phyloP scores from a whole-genome alignment of 2,329 filamentous ascomycete genomes.

The Diplodia scrobiculata region DNA sequence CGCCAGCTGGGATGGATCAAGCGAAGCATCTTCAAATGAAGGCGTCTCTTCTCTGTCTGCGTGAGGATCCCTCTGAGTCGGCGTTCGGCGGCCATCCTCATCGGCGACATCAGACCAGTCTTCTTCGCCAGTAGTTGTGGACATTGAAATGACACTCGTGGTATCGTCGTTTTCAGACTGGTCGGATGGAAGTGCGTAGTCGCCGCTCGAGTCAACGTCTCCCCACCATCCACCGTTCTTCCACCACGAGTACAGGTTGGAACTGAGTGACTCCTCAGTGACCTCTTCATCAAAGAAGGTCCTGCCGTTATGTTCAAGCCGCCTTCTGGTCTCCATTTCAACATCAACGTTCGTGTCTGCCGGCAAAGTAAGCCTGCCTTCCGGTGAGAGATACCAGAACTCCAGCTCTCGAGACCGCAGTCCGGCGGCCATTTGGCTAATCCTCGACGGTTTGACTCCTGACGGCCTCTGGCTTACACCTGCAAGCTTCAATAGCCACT shows the following conservation, averaged over 20 bases:
- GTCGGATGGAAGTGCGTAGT: slow-evolving; percentile 63
- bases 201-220: slow-evolving; percentile 74
- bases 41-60: slow-evolving; percentile 58
- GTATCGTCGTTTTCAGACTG: slow-evolving; percentile 65
- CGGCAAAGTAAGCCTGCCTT: slow-evolving; percentile 59
- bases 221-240: slow-evolving; percentile 82
- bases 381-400: slow-evolving; percentile 49
- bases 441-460: slow-evolving; percentile 37
- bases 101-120: slow-evolving; percentile 50
- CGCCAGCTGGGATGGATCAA: slow-evolving; percentile 71
- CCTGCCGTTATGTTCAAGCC: slow-evolving; percentile 50
- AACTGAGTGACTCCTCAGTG: slow-evolving; percentile 69
- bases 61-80: slow-evolving; percentile 67
- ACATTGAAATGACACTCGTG: slow-evolving; percentile 76
- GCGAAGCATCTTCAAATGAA: slow-evolving; percentile 57
- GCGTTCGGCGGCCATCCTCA: slow-evolving; percentile 65
- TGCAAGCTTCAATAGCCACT: slow-evolving; percentile 62
- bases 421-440: slow-evolving; percentile 28
- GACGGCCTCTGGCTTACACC: slow-evolving; percentile 34
- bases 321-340: slow-evolving; percentile 73
- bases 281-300: slow-evolving; percentile 39
- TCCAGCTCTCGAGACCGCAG: slow-evolving; percentile 55
- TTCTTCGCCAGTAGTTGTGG: slow-evolving; percentile 51
- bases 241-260: slow-evolving; percentile 82
- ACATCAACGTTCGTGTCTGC: slow-evolving; percentile 72